These are phyloP conservation scores for Agrocybe praecox DNA, from an alignment of 768 basidiomycete species.

Conservation along the genomic window DNA sequence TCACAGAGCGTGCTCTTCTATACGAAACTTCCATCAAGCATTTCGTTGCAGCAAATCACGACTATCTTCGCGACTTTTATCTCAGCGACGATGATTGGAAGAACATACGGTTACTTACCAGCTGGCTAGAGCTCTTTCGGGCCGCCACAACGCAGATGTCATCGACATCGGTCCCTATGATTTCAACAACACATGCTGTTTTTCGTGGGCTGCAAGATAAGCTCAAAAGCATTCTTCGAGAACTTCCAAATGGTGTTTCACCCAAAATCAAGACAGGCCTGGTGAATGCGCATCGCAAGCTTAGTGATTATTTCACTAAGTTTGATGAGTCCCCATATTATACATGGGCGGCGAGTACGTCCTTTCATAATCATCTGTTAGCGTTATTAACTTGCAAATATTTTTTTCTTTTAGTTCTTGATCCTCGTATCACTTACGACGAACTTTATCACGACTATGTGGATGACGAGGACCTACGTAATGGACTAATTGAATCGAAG, in stretches of 20 bases:
- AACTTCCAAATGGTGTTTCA: slow-evolving; percentile 17
- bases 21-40: slow-evolving; percentile 14
- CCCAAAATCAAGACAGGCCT: slow-evolving; percentile 22
- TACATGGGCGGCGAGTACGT: slow-evolving; percentile 29
- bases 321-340: slow-evolving; percentile 33
- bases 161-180: slow-evolving; percentile 26
- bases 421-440: slow-evolving; percentile 32
- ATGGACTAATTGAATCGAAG: slow-evolving; percentile 18
- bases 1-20: slow-evolving; percentile 25
- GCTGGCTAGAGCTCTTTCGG: slow-evolving; percentile 29
- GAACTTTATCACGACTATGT: slow-evolving; percentile 19
- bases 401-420: slow-evolving; percentile 36
- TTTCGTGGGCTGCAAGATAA: slow-evolving; percentile 30
- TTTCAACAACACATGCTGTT: slow-evolving; percentile 29
- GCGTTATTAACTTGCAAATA: too few relatives aligned
- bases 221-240: slow-evolving; percentile 13
- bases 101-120: slow-evolving; percentile 17
- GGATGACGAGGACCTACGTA: slow-evolving; percentile 18
- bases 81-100: slow-evolving; percentile 26
- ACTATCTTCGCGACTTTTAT: slow-evolving; percentile 16
- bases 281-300: slow-evolving; percentile 27
- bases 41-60: slow-evolving; percentile 17
- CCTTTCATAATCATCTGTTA: not conserved
- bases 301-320: slow-evolving; percentile 32
- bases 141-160: slow-evolving; percentile 35